These are phyloP conservation scores for Telfairia occidentalis DNA, from an alignment of 331 rosid species.

Conservation along the genomic window DNA sequence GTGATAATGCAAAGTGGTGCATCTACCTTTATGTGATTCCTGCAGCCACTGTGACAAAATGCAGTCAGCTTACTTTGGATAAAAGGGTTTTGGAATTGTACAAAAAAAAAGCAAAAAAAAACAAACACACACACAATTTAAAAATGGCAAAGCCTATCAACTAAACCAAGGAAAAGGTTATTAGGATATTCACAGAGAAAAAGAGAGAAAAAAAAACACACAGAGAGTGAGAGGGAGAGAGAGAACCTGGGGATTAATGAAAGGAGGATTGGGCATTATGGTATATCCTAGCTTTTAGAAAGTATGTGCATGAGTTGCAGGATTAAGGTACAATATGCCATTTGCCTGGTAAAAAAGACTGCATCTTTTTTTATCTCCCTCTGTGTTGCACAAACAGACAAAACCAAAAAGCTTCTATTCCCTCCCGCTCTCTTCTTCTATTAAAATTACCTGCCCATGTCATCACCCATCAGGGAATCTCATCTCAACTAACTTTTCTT, in stretches of 20 bases:
- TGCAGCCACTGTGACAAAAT: slow-evolving; percentile 9
- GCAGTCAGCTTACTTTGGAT: slow-evolving; percentile 13
- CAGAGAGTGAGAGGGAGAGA: slow-evolving; percentile 17
- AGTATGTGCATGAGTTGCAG: slow-evolving; percentile 55
- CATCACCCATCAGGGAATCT: slow-evolving; percentile 71
- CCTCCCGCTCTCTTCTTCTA: slow-evolving; percentile 27
- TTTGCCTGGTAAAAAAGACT: slow-evolving; percentile 64
- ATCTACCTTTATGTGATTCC: slow-evolving; percentile 21
- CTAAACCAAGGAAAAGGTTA: slow-evolving; percentile 25
- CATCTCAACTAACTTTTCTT: slow-evolving; percentile 27
- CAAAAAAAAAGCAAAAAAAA: background rate
- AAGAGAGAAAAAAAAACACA: slow-evolving; percentile 5
- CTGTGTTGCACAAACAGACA: slow-evolving; percentile 48
- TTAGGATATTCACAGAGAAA: slow-evolving; percentile 29
- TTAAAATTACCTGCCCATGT: slow-evolving; percentile 44
- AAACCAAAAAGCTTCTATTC: slow-evolving; percentile 61
- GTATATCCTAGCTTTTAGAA: slow-evolving; percentile 88
- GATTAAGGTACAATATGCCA: slow-evolving; percentile 65
- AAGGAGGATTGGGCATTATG: slow-evolving; percentile 42
- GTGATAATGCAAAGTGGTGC: slow-evolving; percentile 14
- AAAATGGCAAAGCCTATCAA: slow-evolving; percentile 10
- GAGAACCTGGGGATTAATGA: slow-evolving; percentile 68
- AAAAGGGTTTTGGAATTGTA: slow-evolving; percentile 12
- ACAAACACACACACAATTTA: background rate
- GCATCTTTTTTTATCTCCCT: slow-evolving; percentile 39